phyloP scores from a whole-genome alignment of 768 basidiomycete species.

The Megacollybia marginata region DNA sequence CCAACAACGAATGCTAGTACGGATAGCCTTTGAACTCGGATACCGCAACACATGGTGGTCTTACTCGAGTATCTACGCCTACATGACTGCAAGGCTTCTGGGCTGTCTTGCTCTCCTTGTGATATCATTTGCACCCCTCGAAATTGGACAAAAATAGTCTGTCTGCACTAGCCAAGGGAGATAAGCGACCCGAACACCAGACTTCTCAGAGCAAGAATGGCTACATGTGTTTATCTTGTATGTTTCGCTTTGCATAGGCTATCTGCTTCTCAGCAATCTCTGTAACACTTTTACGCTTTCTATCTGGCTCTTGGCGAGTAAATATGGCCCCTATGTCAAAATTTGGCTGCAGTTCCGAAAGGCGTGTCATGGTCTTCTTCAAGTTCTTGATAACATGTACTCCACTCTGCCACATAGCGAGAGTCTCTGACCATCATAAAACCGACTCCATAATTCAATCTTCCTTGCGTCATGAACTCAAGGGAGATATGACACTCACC shows the following conservation, averaged over 20 bases:
- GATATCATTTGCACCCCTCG: conserved; percentile 37
- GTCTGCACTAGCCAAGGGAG: conserved; percentile 14
- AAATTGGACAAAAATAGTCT: conserved; percentile 11
- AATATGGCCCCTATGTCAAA: too few species aligned
- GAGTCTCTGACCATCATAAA: conserved; percentile 41
- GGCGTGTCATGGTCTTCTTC: background rate
- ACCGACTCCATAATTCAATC: conserved; percentile 67
- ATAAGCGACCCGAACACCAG: conserved; percentile 19
- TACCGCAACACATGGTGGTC: conserved; percentile 36
- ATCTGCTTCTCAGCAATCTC: background rate
- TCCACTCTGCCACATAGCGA: conserved; percentile 23
- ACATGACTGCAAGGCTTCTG: conserved; percentile 38
- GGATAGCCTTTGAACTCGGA: too few species aligned
- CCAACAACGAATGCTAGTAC: too few species aligned
- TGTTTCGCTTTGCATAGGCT: conserved; percentile 2
- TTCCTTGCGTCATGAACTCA: conserved; percentile 59
- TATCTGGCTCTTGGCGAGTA: conserved; percentile 37
- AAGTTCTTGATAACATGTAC: conserved; percentile 13
- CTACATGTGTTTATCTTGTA: conserved; percentile 25
- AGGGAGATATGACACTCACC: conserved; percentile 50
- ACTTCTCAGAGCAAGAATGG: conserved; percentile 19
- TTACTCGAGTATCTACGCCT: conserved; percentile 36
- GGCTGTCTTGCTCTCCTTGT: conserved; percentile 40
- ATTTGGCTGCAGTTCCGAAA: too few species aligned
- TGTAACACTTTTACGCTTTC: conserved; percentile 34